These are phyloP conservation scores for Cylindricascospora bacillispora DNA, from an alignment of 1,139 yeast genomes.

Conservation along the genomic window DNA sequence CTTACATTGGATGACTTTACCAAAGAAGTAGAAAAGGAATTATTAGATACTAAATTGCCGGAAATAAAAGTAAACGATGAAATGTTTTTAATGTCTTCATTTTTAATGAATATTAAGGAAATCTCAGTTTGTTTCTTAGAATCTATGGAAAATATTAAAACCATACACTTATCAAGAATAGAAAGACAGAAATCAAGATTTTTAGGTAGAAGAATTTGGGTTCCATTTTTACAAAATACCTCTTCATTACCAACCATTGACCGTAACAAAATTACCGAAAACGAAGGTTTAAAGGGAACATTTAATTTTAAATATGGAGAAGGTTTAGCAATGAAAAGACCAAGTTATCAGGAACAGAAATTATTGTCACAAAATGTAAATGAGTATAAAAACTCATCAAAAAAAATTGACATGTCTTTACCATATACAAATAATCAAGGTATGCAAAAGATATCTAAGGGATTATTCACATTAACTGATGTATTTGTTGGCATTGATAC, in stretches of 20 bases:
- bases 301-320: conserved; percentile 9
- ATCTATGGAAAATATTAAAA: conserved; percentile 26
- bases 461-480: conserved; percentile 2
- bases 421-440: conserved; percentile 6
- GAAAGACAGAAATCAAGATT: conserved; percentile 28
- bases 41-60: conserved; percentile 19
- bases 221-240: conserved; percentile 28
- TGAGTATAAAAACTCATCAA: conserved; percentile 2
- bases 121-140: conserved; percentile 26
- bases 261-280: conserved; percentile 22
- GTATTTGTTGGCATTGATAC: conserved; percentile 7
- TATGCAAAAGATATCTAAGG: neutral
- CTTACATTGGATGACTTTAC: conserved; percentile 28
- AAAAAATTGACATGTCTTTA: conserved; percentile 4
- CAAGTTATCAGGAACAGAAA: conserved; percentile 20
- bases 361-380: conserved; percentile 13
- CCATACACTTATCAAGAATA: conserved; percentile 25
- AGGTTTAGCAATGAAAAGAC: conserved; percentile 12
- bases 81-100: conserved; percentile 36
- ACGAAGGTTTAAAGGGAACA: conserved; percentile 27
- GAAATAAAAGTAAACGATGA: conserved; percentile 35
- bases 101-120: conserved; percentile 35
- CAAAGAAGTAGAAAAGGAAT: conserved; percentile 22
- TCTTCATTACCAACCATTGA: conserved; percentile 23
- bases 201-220: conserved; percentile 32